Evolutionary conservation across 2,329 filamentous ascomycete species (phyloP), one percentile per base, ranked within the genome.

Genomic region (Colletotrichum melonis): DNA sequence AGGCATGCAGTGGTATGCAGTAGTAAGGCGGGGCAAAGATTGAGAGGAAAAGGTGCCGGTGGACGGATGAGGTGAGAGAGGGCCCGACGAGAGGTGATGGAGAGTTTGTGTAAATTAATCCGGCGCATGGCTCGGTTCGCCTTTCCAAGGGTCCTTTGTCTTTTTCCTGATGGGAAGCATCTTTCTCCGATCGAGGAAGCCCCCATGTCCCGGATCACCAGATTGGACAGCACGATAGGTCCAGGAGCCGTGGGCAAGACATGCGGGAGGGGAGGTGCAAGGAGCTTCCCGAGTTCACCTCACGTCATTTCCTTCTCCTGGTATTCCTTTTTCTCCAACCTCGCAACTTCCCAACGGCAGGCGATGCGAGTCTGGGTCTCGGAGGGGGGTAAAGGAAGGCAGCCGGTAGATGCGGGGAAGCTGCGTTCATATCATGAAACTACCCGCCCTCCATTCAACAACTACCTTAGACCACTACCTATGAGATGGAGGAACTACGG

Each of bases 381-480:
- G 28, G 26, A 26, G 26, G 54, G 26, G 26, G n/a, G 54, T 26
- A 7, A 7, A 38, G 24, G 59, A 64, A 69, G 35, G 26, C 32
- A 46, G 58, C 49, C 65, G 32, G 54, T 9, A 49, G 19, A 32
- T 72, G 69, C 69, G 69, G 69, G 69, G 69, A 60, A 63, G 58
- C 65, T 58, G 57, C 42, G 57, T 22, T 12, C 19, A 52, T 26
- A 26, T 12, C 19, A 52, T 26, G 35, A 12, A n/a, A 30, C 46
- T 7, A 32, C 8, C n/a, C 63, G 56, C 55, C 8, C n/a, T 60
- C 42, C 24, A 38, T 26, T 11, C 11, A 69, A n/a, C 59, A 56
- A n/a, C 35, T 19, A 55, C 32, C 32, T 42, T 19, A 42, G 14
- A 42, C 14, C 32, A 35, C 32, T 35, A 35, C 32, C 32, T 35